Conservation (phyloP, 1,139 yeast species). For the Blastobotrys arbuscula region DNA sequence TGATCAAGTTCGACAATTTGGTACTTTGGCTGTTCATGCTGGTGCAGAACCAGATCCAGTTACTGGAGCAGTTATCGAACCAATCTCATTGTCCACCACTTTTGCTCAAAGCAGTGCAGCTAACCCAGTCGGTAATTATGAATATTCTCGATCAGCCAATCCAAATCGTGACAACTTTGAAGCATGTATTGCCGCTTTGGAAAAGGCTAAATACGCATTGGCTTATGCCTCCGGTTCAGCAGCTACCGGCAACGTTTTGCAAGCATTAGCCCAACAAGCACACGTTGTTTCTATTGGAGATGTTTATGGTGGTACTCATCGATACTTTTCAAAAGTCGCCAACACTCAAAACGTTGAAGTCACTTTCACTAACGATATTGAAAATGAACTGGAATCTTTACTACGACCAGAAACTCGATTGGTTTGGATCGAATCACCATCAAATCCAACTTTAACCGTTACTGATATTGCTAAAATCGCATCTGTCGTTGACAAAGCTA, state of each 20-base stretch:
- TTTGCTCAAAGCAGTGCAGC: slow-evolving; percentile 78
- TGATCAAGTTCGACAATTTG: slow-evolving; percentile 38
- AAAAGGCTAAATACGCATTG: slow-evolving; percentile 68
- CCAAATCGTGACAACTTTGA: slow-evolving; percentile 86
- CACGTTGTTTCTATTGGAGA: slow-evolving; percentile 82
- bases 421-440: slow-evolving; percentile 88
- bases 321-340: slow-evolving; percentile 86
- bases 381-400: slow-evolving; percentile 50
- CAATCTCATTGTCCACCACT: slow-evolving; percentile 80
- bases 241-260: slow-evolving; percentile 72
- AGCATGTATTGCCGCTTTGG: slow-evolving; percentile 72
- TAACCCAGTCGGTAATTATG: slow-evolving; percentile 71
- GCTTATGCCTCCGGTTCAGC: slow-evolving; percentile 88
- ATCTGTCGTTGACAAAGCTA: slow-evolving; percentile 43
- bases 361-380: slow-evolving; percentile 61
- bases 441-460: slow-evolving; percentile 77
- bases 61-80: slow-evolving; percentile 86
- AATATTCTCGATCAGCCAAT: slow-evolving; percentile 82
- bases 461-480: slow-evolving; percentile 66
- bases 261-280: slow-evolving; percentile 64
- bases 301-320: slow-evolving; percentile 90
- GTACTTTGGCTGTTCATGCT: slow-evolving; percentile 79
- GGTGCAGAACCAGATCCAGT: slow-evolving; percentile 68
- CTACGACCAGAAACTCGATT: slow-evolving; percentile 58
- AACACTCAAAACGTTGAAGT: slow-evolving; percentile 70